These are phyloP conservation scores for Alopecurus myosuroides DNA, from an alignment of 176 grass and related monocot species.

Conservation along the genomic window DNA sequence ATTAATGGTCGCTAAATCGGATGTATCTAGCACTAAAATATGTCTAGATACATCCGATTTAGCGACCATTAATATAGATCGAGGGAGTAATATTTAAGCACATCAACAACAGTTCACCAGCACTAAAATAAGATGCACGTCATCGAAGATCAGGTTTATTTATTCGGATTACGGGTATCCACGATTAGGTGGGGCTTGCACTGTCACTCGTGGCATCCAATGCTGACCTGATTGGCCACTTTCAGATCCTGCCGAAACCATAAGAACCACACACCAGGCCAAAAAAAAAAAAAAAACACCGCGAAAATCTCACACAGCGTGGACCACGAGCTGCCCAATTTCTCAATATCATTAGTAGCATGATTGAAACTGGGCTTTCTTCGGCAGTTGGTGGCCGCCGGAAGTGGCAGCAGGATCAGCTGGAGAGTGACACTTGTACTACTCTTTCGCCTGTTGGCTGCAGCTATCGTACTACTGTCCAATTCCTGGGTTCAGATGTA, in stretches of 20 bases:
- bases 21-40: no score
- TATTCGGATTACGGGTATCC: not conserved
- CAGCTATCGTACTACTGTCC: not conserved
- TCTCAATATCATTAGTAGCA: not conserved
- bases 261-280: not conserved
- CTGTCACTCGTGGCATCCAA: not conserved
- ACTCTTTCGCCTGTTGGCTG: not conserved
- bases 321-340: not conserved
- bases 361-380: not conserved
- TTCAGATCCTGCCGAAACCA: not conserved
- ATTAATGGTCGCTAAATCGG: no score
- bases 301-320: not conserved
- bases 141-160: not conserved
- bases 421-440: not conserved
- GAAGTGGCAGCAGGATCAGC: not conserved
- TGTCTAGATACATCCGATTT: no score
- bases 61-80: no score
- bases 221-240: not conserved
- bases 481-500: not conserved
- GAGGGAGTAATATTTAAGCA: not conserved
- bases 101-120: not conserved
- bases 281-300: not conserved
- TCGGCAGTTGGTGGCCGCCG: not conserved
- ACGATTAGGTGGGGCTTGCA: not conserved
- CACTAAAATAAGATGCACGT: not conserved